phyloP scores from a whole-genome alignment of 306 rosid genomes.

The Vigna nakashimae region DNA sequence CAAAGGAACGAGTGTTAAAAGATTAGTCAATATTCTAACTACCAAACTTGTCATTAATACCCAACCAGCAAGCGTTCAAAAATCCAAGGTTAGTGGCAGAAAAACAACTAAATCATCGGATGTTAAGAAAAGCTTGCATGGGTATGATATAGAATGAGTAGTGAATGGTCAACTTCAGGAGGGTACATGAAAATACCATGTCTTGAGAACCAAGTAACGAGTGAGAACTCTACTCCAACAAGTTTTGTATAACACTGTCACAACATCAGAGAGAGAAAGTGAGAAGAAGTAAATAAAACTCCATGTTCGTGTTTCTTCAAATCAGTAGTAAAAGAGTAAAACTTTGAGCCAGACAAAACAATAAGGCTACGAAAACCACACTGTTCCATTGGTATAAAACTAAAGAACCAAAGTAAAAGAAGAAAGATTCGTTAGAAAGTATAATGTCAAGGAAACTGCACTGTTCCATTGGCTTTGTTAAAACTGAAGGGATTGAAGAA shows the following conservation, averaged over 20 bases:
- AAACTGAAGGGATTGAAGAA: not conserved
- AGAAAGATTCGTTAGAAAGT: not conserved
- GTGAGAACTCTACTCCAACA: not conserved
- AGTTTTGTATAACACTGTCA: not conserved
- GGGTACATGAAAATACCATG: constrained; percentile 35
- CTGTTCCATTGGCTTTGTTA: not conserved
- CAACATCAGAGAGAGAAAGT: not conserved
- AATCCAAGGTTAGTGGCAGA: not conserved
- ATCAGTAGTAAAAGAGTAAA: not conserved
- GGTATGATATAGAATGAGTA: not conserved
- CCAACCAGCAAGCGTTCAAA: not conserved
- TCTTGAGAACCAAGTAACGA: not conserved
- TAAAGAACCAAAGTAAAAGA: not conserved
- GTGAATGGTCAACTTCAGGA: not conserved
- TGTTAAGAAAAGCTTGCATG: not conserved
- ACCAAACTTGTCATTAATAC: not conserved
- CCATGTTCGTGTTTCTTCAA: not conserved
- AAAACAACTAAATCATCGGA: not conserved
- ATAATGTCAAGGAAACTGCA: not conserved
- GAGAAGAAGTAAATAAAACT: not conserved
- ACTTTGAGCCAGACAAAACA: not conserved
- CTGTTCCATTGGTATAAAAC: not conserved
- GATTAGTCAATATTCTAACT: not conserved
- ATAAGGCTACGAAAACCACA: not conserved
- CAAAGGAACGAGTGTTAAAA: not conserved